phyloP scores from a whole-genome alignment of 1,139 yeast genomes.

The Blastobotrys serpentis region DNA sequence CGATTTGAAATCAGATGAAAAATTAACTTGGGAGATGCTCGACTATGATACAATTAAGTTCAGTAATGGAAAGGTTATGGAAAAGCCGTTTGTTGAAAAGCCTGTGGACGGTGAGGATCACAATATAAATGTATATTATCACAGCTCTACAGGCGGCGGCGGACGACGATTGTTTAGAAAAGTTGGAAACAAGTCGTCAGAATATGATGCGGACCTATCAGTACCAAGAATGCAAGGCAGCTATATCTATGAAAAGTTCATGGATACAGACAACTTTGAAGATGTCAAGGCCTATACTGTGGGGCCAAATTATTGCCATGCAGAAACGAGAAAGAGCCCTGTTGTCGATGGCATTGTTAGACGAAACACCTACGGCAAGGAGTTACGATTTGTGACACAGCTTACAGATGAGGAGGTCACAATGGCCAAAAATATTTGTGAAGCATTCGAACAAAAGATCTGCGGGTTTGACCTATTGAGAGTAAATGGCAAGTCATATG shows the following conservation, averaged over 20 bases:
- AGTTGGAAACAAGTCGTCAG: constrained; percentile 96
- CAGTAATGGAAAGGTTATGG: constrained; percentile 60
- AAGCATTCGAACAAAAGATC: constrained; percentile 85
- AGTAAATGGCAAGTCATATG: constrained; percentile 84
- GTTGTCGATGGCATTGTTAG: constrained; percentile 98
- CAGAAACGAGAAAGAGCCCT: constrained; percentile 97
- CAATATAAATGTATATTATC: constrained; percentile 90
- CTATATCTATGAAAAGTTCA: constrained; percentile 86
- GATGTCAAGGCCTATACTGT: constrained; percentile 99
- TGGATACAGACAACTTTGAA: constrained; percentile 98
- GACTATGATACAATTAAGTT: constrained; percentile 73
- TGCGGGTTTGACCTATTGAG: constrained; percentile 95
- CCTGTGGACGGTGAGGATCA: constrained; percentile 99
- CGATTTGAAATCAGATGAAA: constrained; percentile 58
- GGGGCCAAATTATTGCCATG: constrained; percentile 88
- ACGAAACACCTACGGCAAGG: constrained; percentile 97
- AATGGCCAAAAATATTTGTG: constrained; percentile 77
- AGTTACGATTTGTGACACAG: constrained; percentile 84
- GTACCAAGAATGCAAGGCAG: constrained; percentile 88
- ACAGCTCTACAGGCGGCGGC: constrained; percentile 90
- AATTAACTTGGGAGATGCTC: constrained; percentile 69
- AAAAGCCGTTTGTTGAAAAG: constrained; percentile 94
- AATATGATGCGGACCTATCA: constrained; percentile 79
- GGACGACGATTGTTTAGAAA: constrained; percentile 92
- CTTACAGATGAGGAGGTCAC: constrained; percentile 68